These are phyloP conservation scores for Kwoniella sp. DNA, from an alignment of 768 basidiomycete species.

Conservation along the genomic window DNA sequence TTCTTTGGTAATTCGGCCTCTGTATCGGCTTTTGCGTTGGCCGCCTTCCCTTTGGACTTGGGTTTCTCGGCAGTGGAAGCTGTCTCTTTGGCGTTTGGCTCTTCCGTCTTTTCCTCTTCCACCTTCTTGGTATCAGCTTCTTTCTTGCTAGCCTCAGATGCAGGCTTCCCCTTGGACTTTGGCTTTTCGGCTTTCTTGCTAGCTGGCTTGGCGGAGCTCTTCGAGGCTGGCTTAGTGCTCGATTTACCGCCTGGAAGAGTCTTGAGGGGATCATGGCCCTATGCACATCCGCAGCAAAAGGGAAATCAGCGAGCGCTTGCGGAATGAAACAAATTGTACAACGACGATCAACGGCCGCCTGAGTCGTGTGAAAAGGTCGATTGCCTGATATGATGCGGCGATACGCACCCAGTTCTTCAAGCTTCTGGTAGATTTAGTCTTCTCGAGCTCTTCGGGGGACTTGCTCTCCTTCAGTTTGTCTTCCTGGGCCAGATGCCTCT, in stretches of 20 bases:
- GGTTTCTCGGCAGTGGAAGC: slow-evolving; percentile 9
- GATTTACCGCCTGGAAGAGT: slow-evolving; percentile 24
- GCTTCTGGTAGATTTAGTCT: slow-evolving; percentile 53
- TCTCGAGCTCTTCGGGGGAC: slow-evolving; percentile 64
- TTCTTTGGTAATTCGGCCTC: slow-evolving; percentile 1
- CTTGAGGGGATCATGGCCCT: slow-evolving; percentile 55
- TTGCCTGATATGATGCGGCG: background rate
- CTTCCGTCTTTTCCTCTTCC: slow-evolving; percentile 23
- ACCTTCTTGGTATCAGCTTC: slow-evolving; percentile 11
- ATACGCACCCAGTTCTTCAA: slow-evolving; percentile 54
- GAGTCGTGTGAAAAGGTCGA: background rate
- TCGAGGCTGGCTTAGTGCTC: slow-evolving; percentile 12
- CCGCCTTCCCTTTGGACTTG: slow-evolving; percentile 6
- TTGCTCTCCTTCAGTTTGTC: slow-evolving; percentile 68
- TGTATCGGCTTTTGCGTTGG: slow-evolving; percentile 2
- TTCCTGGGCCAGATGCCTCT: slow-evolving; percentile 56
- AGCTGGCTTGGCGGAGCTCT: slow-evolving; percentile 15
- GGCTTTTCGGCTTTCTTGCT: slow-evolving; percentile 28
- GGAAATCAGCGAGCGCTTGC: background rate
- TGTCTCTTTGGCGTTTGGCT: slow-evolving; percentile 27
- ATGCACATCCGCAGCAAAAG: slow-evolving; percentile 5
- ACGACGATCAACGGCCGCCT: background rate
- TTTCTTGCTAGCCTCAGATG: slow-evolving; percentile 21
- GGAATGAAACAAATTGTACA: background rate
- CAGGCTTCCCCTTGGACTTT: slow-evolving; percentile 16